These are phyloP conservation scores for Phylloporus sp. DNA, from an alignment of 768 basidiomycete species.

Conservation along the genomic window DNA sequence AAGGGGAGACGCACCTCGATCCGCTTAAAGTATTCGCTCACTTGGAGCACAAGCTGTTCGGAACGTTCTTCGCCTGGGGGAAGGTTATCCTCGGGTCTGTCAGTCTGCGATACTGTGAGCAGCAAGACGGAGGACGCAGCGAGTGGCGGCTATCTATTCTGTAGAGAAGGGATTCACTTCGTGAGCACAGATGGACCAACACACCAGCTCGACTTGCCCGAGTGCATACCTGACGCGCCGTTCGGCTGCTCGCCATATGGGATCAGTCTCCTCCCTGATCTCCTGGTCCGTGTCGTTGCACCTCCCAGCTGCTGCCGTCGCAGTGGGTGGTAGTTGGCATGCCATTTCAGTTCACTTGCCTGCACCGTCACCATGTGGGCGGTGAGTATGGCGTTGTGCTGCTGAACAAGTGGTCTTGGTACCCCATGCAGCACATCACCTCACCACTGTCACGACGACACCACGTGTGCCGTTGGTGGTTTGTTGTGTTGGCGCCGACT, in stretches of 20 bases:
- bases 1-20: conserved; percentile 54
- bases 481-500: too few species aligned
- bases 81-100: conserved; percentile 59
- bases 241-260: conserved; percentile 79
- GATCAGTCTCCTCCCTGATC: conserved; percentile 51
- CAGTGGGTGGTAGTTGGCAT: too few species aligned
- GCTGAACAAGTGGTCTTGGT: too few species aligned
- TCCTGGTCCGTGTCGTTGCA: conserved; percentile 18
- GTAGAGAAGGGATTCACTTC: neutral
- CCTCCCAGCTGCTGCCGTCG: too few species aligned
- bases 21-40: conserved; percentile 81
- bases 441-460: too few species aligned
- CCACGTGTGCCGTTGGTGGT: too few species aligned
- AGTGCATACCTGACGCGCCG: conserved; percentile 79
- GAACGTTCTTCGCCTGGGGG: conserved; percentile 82
- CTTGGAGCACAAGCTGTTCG: conserved; percentile 81
- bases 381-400: too few species aligned
- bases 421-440: too few species aligned
- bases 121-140: conserved; percentile 78
- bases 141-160: conserved; percentile 75
- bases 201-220: conserved; percentile 75
- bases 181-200: conserved; percentile 5
- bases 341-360: too few species aligned
- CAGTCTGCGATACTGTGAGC: conserved; percentile 80
- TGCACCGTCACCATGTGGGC: too few species aligned